A percentile compares a stretch with the other conserved stretches of the same genome.
Evolutionary conservation across 2,329 filamentous ascomycete genomes (phyloP).

Genomic region (Sclerotinia minor): DNA sequence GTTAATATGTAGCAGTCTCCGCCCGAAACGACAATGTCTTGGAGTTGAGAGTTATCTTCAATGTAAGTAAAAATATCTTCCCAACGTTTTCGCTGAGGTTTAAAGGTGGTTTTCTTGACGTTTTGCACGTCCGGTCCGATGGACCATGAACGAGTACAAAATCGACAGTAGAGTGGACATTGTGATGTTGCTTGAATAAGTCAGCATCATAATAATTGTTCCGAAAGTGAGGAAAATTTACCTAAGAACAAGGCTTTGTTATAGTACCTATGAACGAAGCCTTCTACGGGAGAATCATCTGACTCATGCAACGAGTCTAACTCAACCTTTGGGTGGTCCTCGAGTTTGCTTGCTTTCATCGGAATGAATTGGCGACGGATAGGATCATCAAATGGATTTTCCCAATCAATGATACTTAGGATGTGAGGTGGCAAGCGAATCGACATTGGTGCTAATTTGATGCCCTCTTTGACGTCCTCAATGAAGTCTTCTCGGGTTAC

Average conservation of each 20-base stretch:
- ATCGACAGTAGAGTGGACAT: slow-evolving; percentile 63
- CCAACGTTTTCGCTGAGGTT: slow-evolving; percentile 50
- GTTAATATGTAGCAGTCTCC: slow-evolving; percentile 61
- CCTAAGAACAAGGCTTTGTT: slow-evolving; percentile 63
- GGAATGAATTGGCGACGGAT: slow-evolving; percentile 62
- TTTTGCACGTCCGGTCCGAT: slow-evolving; percentile 57
- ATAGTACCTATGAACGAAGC: slow-evolving; percentile 63
- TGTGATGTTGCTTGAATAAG: slow-evolving; percentile 52
- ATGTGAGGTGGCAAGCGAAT: slow-evolving; percentile 61
- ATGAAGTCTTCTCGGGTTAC: slow-evolving; percentile 55
- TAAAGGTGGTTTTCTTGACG: slow-evolving; percentile 49
- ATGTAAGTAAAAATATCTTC: slow-evolving; percentile 60
- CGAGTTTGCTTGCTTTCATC: slow-evolving; percentile 52
- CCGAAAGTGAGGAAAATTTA: slow-evolving; percentile 40
- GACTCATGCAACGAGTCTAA: slow-evolving; percentile 61
- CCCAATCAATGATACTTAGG: slow-evolving; percentile 60
- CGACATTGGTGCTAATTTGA: slow-evolving; percentile 58
- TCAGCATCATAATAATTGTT: slow-evolving; percentile 29
- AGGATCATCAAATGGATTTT: slow-evolving; percentile 57
- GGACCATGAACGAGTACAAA: slow-evolving; percentile 61
- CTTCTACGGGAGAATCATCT: slow-evolving; percentile 55
- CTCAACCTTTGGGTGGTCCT: slow-evolving; percentile 55
- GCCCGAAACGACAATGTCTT: slow-evolving; percentile 63
- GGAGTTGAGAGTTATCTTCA: slow-evolving; percentile 49
- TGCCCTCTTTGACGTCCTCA: slow-evolving; percentile 53